These are phyloP conservation scores for Pyrus communis DNA, from an alignment of 306 rosid species.

Conservation along the genomic window DNA sequence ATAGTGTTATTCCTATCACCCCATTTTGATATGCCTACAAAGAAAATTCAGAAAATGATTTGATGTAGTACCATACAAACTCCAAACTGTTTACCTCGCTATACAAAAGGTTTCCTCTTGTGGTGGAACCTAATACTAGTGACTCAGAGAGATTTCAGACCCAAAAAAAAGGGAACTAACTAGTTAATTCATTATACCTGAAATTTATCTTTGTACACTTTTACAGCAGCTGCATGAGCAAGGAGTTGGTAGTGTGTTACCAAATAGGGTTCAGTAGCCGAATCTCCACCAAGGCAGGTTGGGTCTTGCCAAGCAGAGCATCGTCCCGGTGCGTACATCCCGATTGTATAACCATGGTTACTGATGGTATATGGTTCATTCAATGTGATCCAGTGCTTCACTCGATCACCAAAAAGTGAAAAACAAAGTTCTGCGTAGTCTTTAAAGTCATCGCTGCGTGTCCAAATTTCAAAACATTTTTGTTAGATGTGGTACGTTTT, in stretches of 20 bases:
- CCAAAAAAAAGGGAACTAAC: too few species aligned
- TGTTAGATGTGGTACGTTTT: not conserved
- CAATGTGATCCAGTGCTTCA: constrained; percentile 56
- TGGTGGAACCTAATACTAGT: not conserved
- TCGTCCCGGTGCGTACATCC: constrained; percentile 27
- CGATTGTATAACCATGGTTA: constrained; percentile 4
- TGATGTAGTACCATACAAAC: too few species aligned
- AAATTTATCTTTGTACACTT: constrained; percentile 32
- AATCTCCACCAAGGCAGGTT: constrained; percentile 38
- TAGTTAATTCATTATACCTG: constrained; percentile 9
- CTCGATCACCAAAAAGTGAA: constrained; percentile 47
- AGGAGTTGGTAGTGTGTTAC: constrained; percentile 50
- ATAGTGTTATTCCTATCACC: constrained; percentile 18
- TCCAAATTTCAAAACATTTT: not conserved
- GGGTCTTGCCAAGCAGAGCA: constrained; percentile 34
- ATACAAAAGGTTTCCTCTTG: too few species aligned
- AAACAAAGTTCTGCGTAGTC: constrained; percentile 47
- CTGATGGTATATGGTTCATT: constrained; percentile 39
- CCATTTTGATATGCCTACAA: constrained; percentile 21
- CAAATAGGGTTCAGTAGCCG: constrained; percentile 51
- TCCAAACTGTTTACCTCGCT: too few species aligned
- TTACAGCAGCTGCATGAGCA: constrained; percentile 52
- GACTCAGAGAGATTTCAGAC: not conserved
- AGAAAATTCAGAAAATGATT: not conserved
- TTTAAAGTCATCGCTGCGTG: constrained; percentile 24